These are phyloP conservation scores for Didymosphaeria variabile DNA, from an alignment of 2,329 filamentous ascomycete genomes.

Conservation along the genomic window DNA sequence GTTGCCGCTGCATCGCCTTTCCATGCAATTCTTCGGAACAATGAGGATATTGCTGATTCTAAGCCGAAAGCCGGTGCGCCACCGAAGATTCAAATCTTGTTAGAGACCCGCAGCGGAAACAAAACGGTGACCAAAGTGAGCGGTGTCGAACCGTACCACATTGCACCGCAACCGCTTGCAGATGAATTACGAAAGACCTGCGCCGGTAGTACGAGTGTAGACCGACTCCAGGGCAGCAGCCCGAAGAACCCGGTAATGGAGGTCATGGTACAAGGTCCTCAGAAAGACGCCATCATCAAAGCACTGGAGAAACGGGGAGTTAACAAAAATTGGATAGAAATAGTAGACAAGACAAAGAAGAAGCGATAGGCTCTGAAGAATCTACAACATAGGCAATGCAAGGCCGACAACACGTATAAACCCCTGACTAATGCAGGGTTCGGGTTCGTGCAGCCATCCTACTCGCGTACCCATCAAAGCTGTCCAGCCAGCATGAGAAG, in stretches of 20 bases:
- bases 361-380: conserved; percentile 21
- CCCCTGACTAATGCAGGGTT: neutral
- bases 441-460: neutral
- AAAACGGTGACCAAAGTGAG: conserved; percentile 72
- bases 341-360: conserved; percentile 75
- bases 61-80: conserved; percentile 69
- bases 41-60: conserved; percentile 48
- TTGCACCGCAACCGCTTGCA: conserved; percentile 67
- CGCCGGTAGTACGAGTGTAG: conserved; percentile 72
- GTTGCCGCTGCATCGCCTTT: conserved; percentile 64
- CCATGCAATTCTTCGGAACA: conserved; percentile 64
- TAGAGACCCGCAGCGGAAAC: conserved; percentile 72
- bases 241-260: conserved; percentile 72
- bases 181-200: conserved; percentile 74
- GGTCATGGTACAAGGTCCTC: conserved; percentile 73
- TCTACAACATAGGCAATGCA: neutral
- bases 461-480: neutral
- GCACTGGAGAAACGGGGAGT: conserved; percentile 69
- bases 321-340: conserved; percentile 66
- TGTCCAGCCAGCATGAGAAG: neutral
- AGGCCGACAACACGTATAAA: neutral
- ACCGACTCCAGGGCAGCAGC: conserved; percentile 66
- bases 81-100: conserved; percentile 66
- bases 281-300: conserved; percentile 67
- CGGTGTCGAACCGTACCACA: conserved; percentile 69